A percentile compares a stretch with the other conserved stretches of the same genome.
Evolutionary conservation across 2,329 filamentous ascomycete genomes (phyloP).

Genomic region (Diaporthe batatas): DNA sequence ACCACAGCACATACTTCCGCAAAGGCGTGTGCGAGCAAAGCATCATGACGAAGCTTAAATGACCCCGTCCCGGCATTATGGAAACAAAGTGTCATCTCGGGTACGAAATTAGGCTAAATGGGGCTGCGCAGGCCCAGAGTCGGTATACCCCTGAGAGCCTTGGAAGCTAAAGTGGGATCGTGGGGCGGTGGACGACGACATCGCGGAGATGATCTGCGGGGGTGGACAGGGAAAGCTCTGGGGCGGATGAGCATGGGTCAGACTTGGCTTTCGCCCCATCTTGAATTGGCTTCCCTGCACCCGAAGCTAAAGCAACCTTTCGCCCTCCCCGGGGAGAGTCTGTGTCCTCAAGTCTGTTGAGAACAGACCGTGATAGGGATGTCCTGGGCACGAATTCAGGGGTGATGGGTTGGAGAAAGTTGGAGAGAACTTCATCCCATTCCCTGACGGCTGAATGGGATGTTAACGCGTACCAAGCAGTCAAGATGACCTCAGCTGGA

Average conservation of each 20-base stretch:
- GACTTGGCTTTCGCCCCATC: background rate
- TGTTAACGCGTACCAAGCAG: too few relatives aligned
- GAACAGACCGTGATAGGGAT: background rate
- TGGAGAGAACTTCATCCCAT: slow-evolving; percentile 14
- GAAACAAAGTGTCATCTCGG: slow-evolving; percentile 29
- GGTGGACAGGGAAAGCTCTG: slow-evolving; percentile 25
- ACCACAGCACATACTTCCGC: background rate
- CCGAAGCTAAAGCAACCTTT: slow-evolving; percentile 14
- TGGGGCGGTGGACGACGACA: slow-evolving; percentile 27
- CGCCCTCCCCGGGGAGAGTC: background rate
- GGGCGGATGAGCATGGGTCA: background rate
- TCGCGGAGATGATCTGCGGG: slow-evolving; percentile 28
- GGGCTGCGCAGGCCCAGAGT: background rate
- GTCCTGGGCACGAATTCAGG: background rate
- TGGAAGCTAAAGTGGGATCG: slow-evolving; percentile 15
- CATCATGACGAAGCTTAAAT: slow-evolving; percentile 16
- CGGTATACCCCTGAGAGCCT: slow-evolving; percentile 18
- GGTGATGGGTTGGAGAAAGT: slow-evolving; percentile 11
- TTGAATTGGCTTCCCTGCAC: slow-evolving; percentile 13
- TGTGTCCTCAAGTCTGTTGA: background rate
- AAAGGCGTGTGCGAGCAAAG: background rate
- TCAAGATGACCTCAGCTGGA: too few relatives aligned
- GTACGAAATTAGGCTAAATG: slow-evolving; percentile 26
- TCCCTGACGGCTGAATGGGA: background rate
- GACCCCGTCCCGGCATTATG: slow-evolving; percentile 23